Evolutionary conservation across 257 asterid genomes (phyloP).

Genomic region (Fraxinus cuspidata): DNA sequence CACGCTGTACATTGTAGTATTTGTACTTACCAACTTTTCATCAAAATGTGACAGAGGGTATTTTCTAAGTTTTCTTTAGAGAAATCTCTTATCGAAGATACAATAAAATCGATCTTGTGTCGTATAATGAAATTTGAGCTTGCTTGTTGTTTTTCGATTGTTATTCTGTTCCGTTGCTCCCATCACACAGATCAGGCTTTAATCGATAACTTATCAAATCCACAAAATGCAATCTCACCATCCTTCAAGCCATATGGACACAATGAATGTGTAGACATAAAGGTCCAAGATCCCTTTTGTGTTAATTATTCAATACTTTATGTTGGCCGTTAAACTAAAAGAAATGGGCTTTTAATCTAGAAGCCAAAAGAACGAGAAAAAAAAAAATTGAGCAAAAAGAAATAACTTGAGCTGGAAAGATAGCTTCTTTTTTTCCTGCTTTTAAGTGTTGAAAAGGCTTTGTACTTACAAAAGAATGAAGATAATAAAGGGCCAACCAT

Average conservation of each 20-base stretch:
- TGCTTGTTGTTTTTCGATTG: neutral
- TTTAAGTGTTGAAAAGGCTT: neutral
- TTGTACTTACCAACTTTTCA: neutral
- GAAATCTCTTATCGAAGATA: neutral
- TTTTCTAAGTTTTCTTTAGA: neutral
- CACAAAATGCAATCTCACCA: too few relatives aligned
- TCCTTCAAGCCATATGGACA: constrained; percentile 3
- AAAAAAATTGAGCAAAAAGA: neutral
- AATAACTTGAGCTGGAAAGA: neutral
- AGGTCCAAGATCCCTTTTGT: constrained; percentile 5
- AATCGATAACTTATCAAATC: neutral
- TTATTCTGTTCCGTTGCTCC: too few relatives aligned
- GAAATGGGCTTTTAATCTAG: constrained; percentile 19
- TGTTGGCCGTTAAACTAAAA: constrained; percentile 30
- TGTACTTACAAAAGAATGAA: neutral
- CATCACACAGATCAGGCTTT: too few relatives aligned
- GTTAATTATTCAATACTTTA: constrained; percentile 22
- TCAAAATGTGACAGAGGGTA: too few relatives aligned
- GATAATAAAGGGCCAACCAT: neutral
- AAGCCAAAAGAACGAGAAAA: constrained; percentile 19
- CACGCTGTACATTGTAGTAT: neutral
- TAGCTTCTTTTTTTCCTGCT: neutral
- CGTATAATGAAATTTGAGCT: neutral
- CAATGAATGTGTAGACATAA: neutral
- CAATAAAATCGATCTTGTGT: neutral